These are phyloP conservation scores for Mrakia hoshinonis DNA, from an alignment of 768 basidiomycete species.

Conservation along the genomic window DNA sequence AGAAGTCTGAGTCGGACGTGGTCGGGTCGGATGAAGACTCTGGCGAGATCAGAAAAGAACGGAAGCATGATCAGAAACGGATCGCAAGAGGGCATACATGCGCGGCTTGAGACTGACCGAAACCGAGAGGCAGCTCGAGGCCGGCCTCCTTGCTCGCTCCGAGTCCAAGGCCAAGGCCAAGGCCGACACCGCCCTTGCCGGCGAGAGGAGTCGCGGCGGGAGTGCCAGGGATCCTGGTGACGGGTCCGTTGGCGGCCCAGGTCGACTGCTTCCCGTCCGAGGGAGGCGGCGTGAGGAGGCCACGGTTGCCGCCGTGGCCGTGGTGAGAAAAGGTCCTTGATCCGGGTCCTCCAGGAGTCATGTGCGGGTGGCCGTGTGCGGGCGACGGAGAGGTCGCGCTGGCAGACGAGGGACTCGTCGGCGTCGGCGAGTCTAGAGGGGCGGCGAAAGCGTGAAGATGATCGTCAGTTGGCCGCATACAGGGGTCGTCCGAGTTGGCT, in stretches of 20 bases:
- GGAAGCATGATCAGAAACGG: not conserved
- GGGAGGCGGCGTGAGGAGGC: slow-evolving; percentile 4
- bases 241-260: not conserved
- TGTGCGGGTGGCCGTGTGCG: not conserved
- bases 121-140: not conserved
- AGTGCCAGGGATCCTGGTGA: not conserved
- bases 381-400: not conserved
- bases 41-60: not conserved
- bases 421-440: not conserved
- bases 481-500: no score
- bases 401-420: slow-evolving; percentile 10
- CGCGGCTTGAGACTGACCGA: not conserved
- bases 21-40: slow-evolving; percentile 1
- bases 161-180: not conserved
- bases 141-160: not conserved
- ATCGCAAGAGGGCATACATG: not conserved
- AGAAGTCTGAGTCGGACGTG: slow-evolving; percentile 25
- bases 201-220: not conserved
- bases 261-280: not conserved
- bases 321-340: not conserved
- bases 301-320: not conserved
- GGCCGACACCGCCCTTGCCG: not conserved
- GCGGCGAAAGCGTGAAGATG: not conserved
- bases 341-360: not conserved
- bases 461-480: not conserved